These are phyloP conservation scores for Gautieria morchelliformis DNA, from an alignment of 768 basidiomycete genomes.

Conservation along the genomic window DNA sequence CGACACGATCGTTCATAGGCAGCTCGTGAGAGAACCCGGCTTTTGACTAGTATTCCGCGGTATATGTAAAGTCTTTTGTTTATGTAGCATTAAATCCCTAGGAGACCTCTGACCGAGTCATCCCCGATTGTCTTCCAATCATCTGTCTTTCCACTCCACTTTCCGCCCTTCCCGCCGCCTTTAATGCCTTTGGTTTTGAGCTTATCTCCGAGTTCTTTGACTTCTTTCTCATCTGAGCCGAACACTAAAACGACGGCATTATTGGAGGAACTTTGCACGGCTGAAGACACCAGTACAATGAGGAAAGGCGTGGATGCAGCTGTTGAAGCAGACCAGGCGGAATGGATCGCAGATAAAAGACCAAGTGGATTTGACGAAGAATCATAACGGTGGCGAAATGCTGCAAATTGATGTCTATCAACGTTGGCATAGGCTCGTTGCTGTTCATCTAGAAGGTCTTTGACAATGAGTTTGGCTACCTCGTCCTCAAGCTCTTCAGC, in stretches of 20 bases:
- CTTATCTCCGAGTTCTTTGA: slow-evolving; percentile 48
- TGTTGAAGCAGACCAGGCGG: slow-evolving; percentile 24
- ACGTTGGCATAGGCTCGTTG: slow-evolving; percentile 13
- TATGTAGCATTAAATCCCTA: neutral
- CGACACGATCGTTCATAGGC: neutral
- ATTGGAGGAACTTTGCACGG: slow-evolving; percentile 40
- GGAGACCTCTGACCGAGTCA: neutral
- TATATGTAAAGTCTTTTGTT: no score
- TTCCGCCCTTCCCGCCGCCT: slow-evolving; percentile 68
- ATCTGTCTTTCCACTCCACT: slow-evolving; percentile 71
- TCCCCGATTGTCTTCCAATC: slow-evolving; percentile 41
- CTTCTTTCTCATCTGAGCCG: slow-evolving; percentile 49
- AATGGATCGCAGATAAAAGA: slow-evolving; percentile 50
- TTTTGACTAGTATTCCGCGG: no score
- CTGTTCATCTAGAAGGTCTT: slow-evolving; percentile 30
- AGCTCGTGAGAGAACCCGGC: neutral
- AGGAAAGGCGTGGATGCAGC: slow-evolving; percentile 27
- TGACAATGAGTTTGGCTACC: slow-evolving; percentile 42
- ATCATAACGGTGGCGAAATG: slow-evolving; percentile 24
- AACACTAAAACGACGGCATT: slow-evolving; percentile 49
- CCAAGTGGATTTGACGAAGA: slow-evolving; percentile 49
- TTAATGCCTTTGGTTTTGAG: slow-evolving; percentile 52
- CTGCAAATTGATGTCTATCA: slow-evolving; percentile 7
- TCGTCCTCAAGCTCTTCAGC: slow-evolving; percentile 61
- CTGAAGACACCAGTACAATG: slow-evolving; percentile 52